Percentiles rank a stretch among this genome's conserved stretches.
Conservation (phyloP, 208 protist species). For the Leishmania aethiopica region DNA sequence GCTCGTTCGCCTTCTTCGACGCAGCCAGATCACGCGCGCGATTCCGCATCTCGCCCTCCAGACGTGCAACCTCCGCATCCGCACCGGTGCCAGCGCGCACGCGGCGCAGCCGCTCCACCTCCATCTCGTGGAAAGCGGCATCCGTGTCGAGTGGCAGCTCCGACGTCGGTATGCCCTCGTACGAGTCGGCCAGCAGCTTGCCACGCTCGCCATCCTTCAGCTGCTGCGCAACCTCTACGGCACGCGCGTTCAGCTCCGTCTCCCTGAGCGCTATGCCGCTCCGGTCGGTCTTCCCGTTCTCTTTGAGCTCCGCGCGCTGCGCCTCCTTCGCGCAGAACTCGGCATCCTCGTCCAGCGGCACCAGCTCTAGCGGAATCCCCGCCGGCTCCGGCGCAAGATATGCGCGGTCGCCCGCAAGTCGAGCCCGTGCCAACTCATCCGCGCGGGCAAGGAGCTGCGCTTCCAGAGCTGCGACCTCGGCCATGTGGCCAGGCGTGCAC, state of each 20-base stretch:
- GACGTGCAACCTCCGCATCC: slow-evolving; percentile 23
- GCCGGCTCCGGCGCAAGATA: slow-evolving; percentile 44
- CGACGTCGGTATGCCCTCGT: slow-evolving; percentile 34
- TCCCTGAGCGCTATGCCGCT: slow-evolving; percentile 48
- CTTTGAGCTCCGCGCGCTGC: slow-evolving; percentile 56
- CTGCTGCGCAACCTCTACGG: not conserved
- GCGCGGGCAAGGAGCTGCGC: slow-evolving; percentile 47
- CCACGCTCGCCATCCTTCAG: slow-evolving; percentile 50
- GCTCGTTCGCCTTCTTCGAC: slow-evolving; percentile 31
- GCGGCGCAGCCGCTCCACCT: slow-evolving; percentile 41
- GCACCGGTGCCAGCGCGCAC: slow-evolving; percentile 15
- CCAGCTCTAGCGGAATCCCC: slow-evolving; percentile 50
- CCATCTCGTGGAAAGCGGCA: slow-evolving; percentile 35
- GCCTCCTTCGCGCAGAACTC: slow-evolving; percentile 56
- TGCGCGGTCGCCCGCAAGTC: slow-evolving; percentile 31
- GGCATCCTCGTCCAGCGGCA: slow-evolving; percentile 44
- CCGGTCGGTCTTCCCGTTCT: slow-evolving; percentile 8
- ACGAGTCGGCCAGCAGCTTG: slow-evolving; percentile 44
- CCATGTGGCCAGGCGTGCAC: slow-evolving; percentile 29
- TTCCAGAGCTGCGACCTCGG: slow-evolving; percentile 33
- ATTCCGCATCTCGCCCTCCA: slow-evolving; percentile 44
- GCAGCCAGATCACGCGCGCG: slow-evolving; percentile 41
- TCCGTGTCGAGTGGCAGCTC: not conserved
- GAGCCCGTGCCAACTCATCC: slow-evolving; percentile 37
- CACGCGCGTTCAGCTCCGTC: slow-evolving; percentile 39